A percentile compares a stretch with the other conserved stretches of the same genome.
Conservation (phyloP, 306 rosid genomes). For the Cicer arietinum region DNA sequence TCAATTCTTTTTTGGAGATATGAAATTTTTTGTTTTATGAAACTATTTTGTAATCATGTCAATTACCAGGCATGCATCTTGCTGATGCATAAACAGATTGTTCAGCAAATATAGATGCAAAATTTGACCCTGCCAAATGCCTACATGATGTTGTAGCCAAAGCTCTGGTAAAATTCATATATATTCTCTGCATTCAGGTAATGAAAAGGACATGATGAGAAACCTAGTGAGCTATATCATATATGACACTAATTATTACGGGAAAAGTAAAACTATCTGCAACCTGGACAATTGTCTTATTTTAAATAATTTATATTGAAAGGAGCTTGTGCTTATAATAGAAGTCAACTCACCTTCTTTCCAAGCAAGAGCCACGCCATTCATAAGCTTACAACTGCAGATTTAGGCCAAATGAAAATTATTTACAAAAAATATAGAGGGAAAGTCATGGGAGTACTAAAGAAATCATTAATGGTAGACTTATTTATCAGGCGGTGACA, state of each 20-base stretch:
- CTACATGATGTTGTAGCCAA: constrained; percentile 50
- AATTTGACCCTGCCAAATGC: constrained; percentile 48
- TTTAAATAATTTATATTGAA: background rate
- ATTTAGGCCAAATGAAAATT: constrained; percentile 33
- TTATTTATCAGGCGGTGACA: constrained; percentile 7
- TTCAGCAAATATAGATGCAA: constrained; percentile 42
- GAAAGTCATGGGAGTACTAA: background rate
- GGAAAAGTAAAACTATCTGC: constrained; percentile 14
- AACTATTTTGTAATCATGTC: background rate
- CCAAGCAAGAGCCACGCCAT: constrained; percentile 89
- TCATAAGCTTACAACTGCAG: constrained; percentile 58
- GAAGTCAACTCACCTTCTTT: constrained; percentile 56
- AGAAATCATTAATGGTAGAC: constrained; percentile 17
- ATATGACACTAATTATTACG: background rate
- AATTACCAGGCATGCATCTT: constrained; percentile 57
- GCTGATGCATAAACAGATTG: constrained; percentile 54
- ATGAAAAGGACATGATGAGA: constrained; percentile 26
- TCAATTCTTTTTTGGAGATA: too few relatives aligned
- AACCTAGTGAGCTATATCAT: constrained; percentile 2
- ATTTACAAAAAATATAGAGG: background rate
- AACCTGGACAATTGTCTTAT: constrained; percentile 14
- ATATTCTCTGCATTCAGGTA: constrained; percentile 55
- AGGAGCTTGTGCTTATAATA: background rate
- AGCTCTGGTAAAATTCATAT: constrained; percentile 53
- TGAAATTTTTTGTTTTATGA: too few relatives aligned